Percentiles rank a stretch among this genome's conserved stretches.
Conservation (phyloP, 2,329 filamentous ascomycete genomes). For the Basipetospora chlamydospora region DNA sequence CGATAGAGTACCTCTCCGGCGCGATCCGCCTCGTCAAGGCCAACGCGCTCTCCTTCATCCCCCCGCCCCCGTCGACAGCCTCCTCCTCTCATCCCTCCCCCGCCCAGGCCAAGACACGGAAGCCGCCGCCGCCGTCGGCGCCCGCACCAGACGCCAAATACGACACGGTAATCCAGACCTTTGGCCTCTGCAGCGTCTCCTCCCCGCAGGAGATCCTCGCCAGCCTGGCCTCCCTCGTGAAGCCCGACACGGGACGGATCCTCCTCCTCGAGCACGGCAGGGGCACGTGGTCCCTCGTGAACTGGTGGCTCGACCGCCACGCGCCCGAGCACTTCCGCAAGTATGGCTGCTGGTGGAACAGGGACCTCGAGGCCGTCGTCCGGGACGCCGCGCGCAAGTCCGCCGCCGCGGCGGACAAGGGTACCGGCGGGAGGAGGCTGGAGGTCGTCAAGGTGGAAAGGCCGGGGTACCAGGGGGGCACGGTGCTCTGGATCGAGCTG, state of each 20-base stretch:
- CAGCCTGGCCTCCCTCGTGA: constrained; percentile 36
- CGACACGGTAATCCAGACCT: constrained; percentile 50
- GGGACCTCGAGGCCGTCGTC: constrained; percentile 43
- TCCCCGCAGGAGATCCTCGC: constrained; percentile 38
- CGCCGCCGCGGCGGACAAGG: constrained; percentile 10
- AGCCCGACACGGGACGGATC: constrained; percentile 42
- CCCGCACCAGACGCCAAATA: constrained; percentile 23
- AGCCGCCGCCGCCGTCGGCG: constrained; percentile 16
- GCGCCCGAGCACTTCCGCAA: constrained; percentile 40
- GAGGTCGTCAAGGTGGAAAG: constrained; percentile 40
- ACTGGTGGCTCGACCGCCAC: constrained; percentile 38
- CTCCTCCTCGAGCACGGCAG: constrained; percentile 49
- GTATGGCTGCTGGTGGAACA: constrained; percentile 57
- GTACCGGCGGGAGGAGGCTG: constrained; percentile 18
- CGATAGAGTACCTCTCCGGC: constrained; percentile 21
- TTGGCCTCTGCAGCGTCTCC: constrained; percentile 48
- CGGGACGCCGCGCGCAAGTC: constrained; percentile 29
- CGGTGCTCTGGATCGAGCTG: constrained; percentile 44
- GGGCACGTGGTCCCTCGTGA: constrained; percentile 38
- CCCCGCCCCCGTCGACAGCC: constrained; percentile 22
- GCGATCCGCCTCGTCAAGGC: constrained; percentile 32
- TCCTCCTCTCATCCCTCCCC: constrained; percentile 18
- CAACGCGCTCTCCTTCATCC: constrained; percentile 31
- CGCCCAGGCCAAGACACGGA: no score
- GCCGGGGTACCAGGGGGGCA: constrained; percentile 40